Evolutionary conservation across 257 asterid species (phyloP).

Genomic region (Jacaranda mimosifolia): DNA sequence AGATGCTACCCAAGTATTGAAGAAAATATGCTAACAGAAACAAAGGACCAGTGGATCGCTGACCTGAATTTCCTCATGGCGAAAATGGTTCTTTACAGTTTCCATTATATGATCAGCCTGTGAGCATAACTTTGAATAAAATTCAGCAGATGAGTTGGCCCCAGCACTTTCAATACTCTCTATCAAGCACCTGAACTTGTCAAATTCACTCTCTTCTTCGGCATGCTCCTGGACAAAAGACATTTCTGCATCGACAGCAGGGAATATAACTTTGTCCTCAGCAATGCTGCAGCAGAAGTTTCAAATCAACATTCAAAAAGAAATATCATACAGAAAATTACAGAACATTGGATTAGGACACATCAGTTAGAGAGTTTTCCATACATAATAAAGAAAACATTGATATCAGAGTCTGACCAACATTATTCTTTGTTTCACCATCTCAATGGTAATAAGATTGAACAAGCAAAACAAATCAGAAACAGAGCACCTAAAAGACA

Average conservation of each 20-base stretch:
- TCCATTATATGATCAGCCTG: slow-evolving; percentile 96
- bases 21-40: slow-evolving; percentile 28
- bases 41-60: slow-evolving; percentile 26
- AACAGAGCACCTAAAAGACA: not conserved
- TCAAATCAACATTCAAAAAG: slow-evolving; percentile 21
- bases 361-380: not conserved
- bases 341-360: not conserved
- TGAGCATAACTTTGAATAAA: slow-evolving; percentile 81
- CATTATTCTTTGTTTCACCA: not conserved
- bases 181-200: slow-evolving; percentile 83
- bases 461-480: not conserved
- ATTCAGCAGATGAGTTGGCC: slow-evolving; percentile 85
- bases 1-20: not conserved
- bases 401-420: not conserved
- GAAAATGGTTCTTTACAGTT: slow-evolving; percentile 81
- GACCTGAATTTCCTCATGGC: slow-evolving; percentile 92
- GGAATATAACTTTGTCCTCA: slow-evolving; percentile 96
- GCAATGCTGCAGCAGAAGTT: slow-evolving; percentile 81
- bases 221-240: slow-evolving; percentile 97
- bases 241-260: slow-evolving; percentile 87
- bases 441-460: slow-evolving; percentile 7
- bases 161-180: slow-evolving; percentile 92
- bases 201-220: slow-evolving; percentile 93
- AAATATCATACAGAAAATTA: slow-evolving; percentile 14
- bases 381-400: not conserved